phyloP scores from a whole-genome alignment of 106 monocot genomes.

The Allium cepa region DNA sequence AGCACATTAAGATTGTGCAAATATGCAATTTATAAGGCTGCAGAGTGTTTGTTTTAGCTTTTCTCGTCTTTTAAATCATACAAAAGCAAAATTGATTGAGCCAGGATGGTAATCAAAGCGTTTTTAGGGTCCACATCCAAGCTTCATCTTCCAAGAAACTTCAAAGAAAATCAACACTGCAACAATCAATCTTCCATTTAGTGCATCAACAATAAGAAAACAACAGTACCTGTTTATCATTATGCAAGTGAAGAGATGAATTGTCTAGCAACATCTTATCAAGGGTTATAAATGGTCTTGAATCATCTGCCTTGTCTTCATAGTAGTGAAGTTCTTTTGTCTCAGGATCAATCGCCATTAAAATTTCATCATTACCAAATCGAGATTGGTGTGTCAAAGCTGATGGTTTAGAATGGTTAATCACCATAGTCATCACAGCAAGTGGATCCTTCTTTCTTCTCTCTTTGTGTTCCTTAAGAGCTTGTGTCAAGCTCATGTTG shows the following conservation, averaged over 20 bases:
- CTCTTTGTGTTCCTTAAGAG: conserved; percentile 85
- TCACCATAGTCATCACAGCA: conserved; percentile 95
- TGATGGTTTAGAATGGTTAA: conserved; percentile 75
- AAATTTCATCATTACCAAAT: conserved; percentile 79
- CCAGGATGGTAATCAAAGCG: not conserved
- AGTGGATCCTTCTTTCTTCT: conserved; percentile 92
- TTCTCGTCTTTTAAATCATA: not conserved
- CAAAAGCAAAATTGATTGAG: not conserved
- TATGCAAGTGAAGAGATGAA: conserved; percentile 59
- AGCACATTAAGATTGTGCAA: too few relatives aligned
- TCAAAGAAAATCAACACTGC: not conserved
- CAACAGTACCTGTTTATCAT: conserved; percentile 65
- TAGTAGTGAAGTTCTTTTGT: conserved; percentile 88
- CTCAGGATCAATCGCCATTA: conserved; percentile 85
- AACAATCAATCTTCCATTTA: not conserved
- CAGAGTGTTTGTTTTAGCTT: too few relatives aligned
- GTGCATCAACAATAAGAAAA: not conserved
- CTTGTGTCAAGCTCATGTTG: conserved; percentile 75
- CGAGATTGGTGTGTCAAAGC: conserved; percentile 69
- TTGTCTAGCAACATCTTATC: conserved; percentile 63
- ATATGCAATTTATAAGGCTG: too few relatives aligned
- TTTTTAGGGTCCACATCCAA: not conserved
- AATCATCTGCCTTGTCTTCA: conserved; percentile 67
- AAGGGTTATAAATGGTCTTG: conserved; percentile 40
- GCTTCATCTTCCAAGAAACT: not conserved